Evolutionary conservation across 1,284 basidiomycete species (phyloP).

Genomic region (Ustilago nuda): DNA sequence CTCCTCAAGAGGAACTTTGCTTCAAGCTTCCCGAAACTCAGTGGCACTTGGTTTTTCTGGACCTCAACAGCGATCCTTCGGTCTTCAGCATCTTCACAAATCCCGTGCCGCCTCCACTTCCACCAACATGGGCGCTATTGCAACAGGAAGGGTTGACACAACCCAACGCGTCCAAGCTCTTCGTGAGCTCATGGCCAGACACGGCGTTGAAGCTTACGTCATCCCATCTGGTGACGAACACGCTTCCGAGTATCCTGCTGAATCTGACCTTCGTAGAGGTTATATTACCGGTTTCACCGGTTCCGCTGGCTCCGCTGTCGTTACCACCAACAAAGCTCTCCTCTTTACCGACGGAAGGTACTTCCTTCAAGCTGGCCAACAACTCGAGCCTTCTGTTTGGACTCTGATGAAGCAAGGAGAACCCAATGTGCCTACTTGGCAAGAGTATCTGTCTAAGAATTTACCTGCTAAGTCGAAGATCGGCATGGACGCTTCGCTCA

Average conservation of each 20-base stretch:
- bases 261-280: slow-evolving; percentile 79
- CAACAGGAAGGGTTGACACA: slow-evolving; percentile 62
- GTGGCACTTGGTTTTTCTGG: slow-evolving; percentile 23
- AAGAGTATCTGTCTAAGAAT: slow-evolving; percentile 60
- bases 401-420: slow-evolving; percentile 85
- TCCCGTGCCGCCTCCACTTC: slow-evolving; percentile 20
- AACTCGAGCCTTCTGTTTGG: slow-evolving; percentile 87
- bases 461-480: slow-evolving; percentile 51
- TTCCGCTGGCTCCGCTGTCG: slow-evolving; percentile 84
- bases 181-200: slow-evolving; percentile 55
- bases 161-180: slow-evolving; percentile 55
- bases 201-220: slow-evolving; percentile 64
- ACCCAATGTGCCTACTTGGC: slow-evolving; percentile 87
- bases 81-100: slow-evolving; percentile 31
- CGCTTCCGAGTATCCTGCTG: slow-evolving; percentile 81
- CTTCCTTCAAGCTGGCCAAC: slow-evolving; percentile 88
- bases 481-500: slow-evolving; percentile 64
- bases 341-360: slow-evolving; percentile 95
- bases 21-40: slow-evolving; percentile 20
- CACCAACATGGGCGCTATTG: slow-evolving; percentile 62
- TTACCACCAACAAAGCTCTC: slow-evolving; percentile 74
- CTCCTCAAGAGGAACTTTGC: slow-evolving; percentile 21
- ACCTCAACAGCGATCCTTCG: slow-evolving; percentile 28
- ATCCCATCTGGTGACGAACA: slow-evolving; percentile 74
- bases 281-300: slow-evolving; percentile 94